Evolutionary conservation across 768 basidiomycete genomes (phyloP), one percentile per base, ranked within the genome.

Genomic region (Tylopilus sp.): DNA sequence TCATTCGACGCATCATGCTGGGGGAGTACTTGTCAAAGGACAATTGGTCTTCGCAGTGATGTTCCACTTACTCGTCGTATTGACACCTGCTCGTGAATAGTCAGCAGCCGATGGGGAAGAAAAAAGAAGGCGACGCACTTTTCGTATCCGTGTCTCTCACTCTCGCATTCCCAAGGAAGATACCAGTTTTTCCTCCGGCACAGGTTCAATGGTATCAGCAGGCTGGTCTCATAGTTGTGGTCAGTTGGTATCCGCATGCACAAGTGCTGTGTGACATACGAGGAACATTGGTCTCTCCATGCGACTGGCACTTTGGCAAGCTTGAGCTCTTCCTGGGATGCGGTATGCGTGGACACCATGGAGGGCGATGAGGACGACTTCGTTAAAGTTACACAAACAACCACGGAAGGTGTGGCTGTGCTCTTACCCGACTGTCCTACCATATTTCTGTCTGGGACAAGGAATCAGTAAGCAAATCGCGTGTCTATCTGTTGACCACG

Each of bases 131-230:
- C 12, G 21, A 26, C 84, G 62, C 64, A 88, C 91, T 89, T 84
- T 75, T 95, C 91, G 64, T 95, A 90, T 30, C 76, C 75, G 66
- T 91, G 87, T 55, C 86, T 77, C 73, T 95, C 88, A 58, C 93
- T 83, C 67, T 92, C 88, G 68, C 93, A 95, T 58, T 94, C 85
- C 93, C 93, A 97, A n/a, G 90, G 86, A 62, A 89, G 69, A 68
- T 92, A 97, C 46, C 71, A 73, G 44, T 81, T 81, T 63, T 89
- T 76, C 69, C 80, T 84, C 60, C 93, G 82, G 70, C 93, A 97
- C 56, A 83, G 73, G 65, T 97, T 95, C 52, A 97, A 74, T 20
- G 93, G 93, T 45, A 97, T 80, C 57, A 95, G 74, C 23, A 95
- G 76, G 48, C 93, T 97, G 48, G 33, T 43, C n/a, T n/a, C 46